phyloP scores from a whole-genome alignment of 352 stramenopile genomes.

The Globisporangium mamillatum region DNA sequence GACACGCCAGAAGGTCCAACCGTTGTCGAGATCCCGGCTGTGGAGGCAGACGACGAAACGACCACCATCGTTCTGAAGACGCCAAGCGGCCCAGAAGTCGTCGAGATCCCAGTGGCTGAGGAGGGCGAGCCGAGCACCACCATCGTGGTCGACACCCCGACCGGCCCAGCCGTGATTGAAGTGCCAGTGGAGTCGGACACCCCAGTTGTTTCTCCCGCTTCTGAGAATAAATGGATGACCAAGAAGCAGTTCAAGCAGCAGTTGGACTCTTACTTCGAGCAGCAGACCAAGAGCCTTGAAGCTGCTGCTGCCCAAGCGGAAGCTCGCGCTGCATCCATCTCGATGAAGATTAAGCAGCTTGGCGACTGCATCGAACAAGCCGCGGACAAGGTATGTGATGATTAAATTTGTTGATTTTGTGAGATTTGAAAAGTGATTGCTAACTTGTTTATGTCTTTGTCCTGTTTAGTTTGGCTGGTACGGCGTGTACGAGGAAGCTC shows the following conservation, averaged over 20 bases:
- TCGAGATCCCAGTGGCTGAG: slow-evolving; percentile 7
- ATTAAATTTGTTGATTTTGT: background rate
- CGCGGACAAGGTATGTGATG: slow-evolving; percentile 37
- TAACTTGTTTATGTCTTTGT: slow-evolving; percentile 1
- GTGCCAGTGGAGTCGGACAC: slow-evolving; percentile 5
- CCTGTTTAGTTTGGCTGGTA: slow-evolving; percentile 45
- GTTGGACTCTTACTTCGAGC: slow-evolving; percentile 27
- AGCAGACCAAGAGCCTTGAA: slow-evolving; percentile 31
- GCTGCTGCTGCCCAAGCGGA: slow-evolving; percentile 23
- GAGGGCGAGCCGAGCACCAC: slow-evolving; percentile 3
- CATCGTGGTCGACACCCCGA: slow-evolving; percentile 9
- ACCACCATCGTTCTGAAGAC: too few species aligned
- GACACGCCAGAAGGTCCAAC: too few species aligned
- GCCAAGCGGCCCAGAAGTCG: background rate
- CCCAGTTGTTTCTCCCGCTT: background rate
- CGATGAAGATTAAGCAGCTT: slow-evolving; percentile 24
- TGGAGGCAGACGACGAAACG: too few species aligned
- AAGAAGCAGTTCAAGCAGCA: slow-evolving; percentile 34
- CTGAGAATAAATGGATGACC: background rate
- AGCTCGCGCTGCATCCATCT: slow-evolving; percentile 17
- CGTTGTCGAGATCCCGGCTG: too few species aligned
- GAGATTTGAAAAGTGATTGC: background rate
- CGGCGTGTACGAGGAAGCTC: slow-evolving; percentile 47
- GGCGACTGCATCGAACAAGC: slow-evolving; percentile 46
- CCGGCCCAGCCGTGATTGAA: background rate